Evolutionary conservation across 352 stramenopile species (phyloP).

Genomic region (Pythium phragmiticola): DNA sequence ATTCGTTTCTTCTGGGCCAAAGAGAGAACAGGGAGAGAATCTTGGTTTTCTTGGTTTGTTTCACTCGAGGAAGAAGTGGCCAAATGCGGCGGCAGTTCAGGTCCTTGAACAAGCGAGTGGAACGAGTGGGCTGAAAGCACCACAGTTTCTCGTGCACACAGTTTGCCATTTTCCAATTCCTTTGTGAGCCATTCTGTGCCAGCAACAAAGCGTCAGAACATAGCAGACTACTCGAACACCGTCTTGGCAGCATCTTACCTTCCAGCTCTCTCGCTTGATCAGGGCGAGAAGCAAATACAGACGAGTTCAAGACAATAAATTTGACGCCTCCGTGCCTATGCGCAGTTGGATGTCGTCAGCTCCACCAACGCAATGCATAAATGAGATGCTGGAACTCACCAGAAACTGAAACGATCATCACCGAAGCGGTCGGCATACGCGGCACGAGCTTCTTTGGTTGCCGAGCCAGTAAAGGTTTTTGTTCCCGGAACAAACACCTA

Average conservation of each 20-base stretch:
- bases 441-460: background rate
- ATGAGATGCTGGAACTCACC: conserved; percentile 29
- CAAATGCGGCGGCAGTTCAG: conserved; percentile 26
- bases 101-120: conserved; percentile 25
- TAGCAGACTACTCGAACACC: background rate
- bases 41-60: conserved; percentile 2
- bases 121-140: conserved; percentile 42
- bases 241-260: conserved; percentile 30
- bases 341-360: background rate
- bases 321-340: conserved; percentile 75
- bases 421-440: conserved; percentile 60
- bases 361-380: background rate
- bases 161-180: conserved; percentile 78
- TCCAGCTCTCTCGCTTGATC: conserved; percentile 46
- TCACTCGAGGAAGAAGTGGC: background rate
- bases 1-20: conserved; percentile 15
- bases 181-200: conserved; percentile 66
- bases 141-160: conserved; percentile 67
- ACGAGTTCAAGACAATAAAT: conserved; percentile 73
- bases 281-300: conserved; percentile 31
- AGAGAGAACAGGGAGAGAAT: conserved; percentile 13
- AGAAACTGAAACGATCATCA: conserved; percentile 73
- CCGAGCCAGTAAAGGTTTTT: background rate
- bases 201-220: background rate
- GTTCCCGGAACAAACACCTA: conserved; percentile 29